Percentiles rank a stretch among this genome's conserved stretches.
Conservation (phyloP, 1,139 yeast genomes). For the Lodderomyces elongisporus region DNA sequence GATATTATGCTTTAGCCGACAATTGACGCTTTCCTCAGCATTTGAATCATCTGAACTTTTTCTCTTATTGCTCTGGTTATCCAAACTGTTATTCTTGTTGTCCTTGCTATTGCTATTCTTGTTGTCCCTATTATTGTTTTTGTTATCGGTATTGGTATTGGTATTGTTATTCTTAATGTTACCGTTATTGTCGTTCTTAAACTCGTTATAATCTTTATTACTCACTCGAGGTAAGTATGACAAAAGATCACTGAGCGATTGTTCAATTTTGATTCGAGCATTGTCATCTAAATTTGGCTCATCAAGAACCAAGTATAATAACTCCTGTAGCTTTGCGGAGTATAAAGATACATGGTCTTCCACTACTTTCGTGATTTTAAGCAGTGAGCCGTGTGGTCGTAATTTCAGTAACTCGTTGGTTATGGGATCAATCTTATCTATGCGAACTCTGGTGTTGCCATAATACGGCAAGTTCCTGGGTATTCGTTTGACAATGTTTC, state of each 20-base stretch:
- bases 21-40: constrained; percentile 5
- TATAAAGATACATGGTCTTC: constrained; percentile 17
- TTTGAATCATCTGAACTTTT: constrained; percentile 2
- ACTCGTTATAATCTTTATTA: constrained; percentile 1
- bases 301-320: constrained; percentile 25
- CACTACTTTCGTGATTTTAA: constrained; percentile 5
- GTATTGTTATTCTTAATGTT: too few relatives aligned
- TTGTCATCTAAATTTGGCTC: constrained; percentile 27
- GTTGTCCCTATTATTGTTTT: not conserved
- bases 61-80: too few relatives aligned
- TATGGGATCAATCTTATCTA: constrained; percentile 21
- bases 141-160: too few relatives aligned
- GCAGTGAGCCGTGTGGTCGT: constrained; percentile 22
- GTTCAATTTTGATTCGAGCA: constrained; percentile 26
- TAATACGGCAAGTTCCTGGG: constrained; percentile 15
- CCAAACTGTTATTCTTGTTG: not conserved
- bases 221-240: constrained; percentile 22
- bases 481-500: constrained; percentile 12
- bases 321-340: constrained; percentile 25
- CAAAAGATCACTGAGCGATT: constrained; percentile 23
- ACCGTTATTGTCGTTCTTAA: not conserved
- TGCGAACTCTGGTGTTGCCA: constrained; percentile 6
- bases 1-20: constrained; percentile 7
- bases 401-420: constrained; percentile 28
- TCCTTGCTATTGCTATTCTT: not conserved